Conservation (phyloP, 2,329 filamentous ascomycete genomes). For the Geosmithia flava region DNA sequence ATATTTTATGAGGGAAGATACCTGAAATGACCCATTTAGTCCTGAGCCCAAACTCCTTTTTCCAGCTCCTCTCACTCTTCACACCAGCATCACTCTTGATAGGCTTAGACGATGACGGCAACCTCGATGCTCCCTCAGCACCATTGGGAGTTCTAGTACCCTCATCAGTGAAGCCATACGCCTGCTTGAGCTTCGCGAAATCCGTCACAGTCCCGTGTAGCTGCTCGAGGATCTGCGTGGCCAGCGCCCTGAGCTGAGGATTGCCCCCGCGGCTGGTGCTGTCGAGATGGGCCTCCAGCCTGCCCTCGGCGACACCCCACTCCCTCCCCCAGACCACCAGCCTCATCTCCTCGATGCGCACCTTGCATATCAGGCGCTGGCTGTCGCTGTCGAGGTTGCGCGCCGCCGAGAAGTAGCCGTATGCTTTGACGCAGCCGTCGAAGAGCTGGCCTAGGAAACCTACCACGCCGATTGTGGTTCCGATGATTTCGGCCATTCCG, state of each 20-base stretch:
- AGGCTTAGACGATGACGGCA: too few relatives aligned
- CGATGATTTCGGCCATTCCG: slow-evolving; percentile 22
- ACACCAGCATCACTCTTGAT: slow-evolving; percentile 4
- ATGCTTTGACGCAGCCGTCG: slow-evolving; percentile 31
- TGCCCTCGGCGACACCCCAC: slow-evolving; percentile 33
- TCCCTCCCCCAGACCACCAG: slow-evolving; percentile 33
- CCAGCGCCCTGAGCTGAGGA: slow-evolving; percentile 23
- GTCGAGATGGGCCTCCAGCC: slow-evolving; percentile 27
- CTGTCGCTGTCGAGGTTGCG: slow-evolving; percentile 27
- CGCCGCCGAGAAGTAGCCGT: slow-evolving; percentile 29
- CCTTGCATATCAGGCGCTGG: slow-evolving; percentile 31
- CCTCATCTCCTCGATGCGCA: slow-evolving; percentile 36
- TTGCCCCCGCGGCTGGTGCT: slow-evolving; percentile 9
- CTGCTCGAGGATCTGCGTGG: slow-evolving; percentile 27
- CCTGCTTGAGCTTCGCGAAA: slow-evolving; percentile 25
- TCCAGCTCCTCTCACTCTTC: slow-evolving; percentile 17
- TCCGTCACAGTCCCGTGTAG: slow-evolving; percentile 31
- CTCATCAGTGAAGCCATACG: slow-evolving; percentile 21
- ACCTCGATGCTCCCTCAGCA: slow-evolving; percentile 7
- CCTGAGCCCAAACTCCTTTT: slow-evolving; percentile 18
- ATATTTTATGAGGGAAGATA: too few relatives aligned
- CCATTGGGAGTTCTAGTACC: slow-evolving; percentile 4
- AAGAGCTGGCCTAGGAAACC: slow-evolving; percentile 33
- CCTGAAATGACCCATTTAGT: slow-evolving; percentile 30
- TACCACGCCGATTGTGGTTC: slow-evolving; percentile 28